phyloP scores from a whole-genome alignment of 139 green algal species.

The Yamagishiella unicocca region DNA sequence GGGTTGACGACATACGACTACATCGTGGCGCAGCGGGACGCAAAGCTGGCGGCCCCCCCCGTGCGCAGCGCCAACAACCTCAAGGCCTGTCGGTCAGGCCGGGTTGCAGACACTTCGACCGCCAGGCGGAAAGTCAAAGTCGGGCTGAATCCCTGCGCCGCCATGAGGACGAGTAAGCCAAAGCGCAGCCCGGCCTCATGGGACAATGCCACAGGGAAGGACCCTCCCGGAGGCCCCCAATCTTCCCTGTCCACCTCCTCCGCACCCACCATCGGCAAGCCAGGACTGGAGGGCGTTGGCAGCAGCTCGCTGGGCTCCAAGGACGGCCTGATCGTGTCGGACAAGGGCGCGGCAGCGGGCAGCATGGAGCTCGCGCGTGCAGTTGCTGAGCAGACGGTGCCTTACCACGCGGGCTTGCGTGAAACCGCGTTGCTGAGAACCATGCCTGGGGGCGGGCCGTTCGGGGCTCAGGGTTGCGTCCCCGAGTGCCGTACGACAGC shows the following conservation, averaged over 20 bases:
- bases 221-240: neutral
- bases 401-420: neutral
- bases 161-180: constrained; percentile 27
- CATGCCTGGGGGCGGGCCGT: neutral
- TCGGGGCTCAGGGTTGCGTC: constrained; percentile 2
- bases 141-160: constrained; percentile 53
- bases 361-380: constrained; percentile 8
- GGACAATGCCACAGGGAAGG: neutral
- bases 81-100: constrained; percentile 2
- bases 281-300: neutral
- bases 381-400: constrained; percentile 24
- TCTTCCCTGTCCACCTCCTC: neutral
- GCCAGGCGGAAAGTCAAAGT: constrained; percentile 39
- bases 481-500: constrained; percentile 5
- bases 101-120: constrained; percentile 8
- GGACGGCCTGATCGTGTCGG: neutral
- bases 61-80: neutral
- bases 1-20: constrained; percentile 83
- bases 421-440: neutral
- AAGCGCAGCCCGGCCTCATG: neutral
- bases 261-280: neutral
- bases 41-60: constrained; percentile 1
- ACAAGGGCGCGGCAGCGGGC: neutral
- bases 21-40: constrained; percentile 68
- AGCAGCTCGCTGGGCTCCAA: neutral